phyloP scores from a whole-genome alignment of 352 stramenopile genomes.

The Phytophthora ramorum region DNA sequence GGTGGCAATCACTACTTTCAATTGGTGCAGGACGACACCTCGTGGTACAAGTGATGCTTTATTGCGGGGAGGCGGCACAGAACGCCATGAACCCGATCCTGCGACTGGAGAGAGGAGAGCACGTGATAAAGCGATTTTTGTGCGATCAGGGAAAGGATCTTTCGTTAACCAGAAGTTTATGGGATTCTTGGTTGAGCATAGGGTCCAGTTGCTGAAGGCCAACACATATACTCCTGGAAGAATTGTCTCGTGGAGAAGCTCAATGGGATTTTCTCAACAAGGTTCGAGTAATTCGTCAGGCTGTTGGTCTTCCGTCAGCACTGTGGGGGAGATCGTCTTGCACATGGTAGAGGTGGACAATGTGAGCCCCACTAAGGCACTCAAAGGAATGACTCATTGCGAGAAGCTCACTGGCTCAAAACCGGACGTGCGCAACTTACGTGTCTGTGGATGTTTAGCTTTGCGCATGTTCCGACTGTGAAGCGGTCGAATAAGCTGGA shows the following conservation, averaged over 20 bases:
- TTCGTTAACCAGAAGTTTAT: conserved; percentile 2
- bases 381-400: neutral
- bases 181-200: conserved; percentile 1
- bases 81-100: conserved; percentile 1
- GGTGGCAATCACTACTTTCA: neutral
- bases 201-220: neutral
- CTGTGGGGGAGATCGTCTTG: neutral
- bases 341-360: conserved; percentile 13
- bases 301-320: neutral
- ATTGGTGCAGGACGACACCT: conserved; percentile 4
- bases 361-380: conserved; percentile 8
- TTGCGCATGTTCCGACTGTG: conserved; percentile 4
- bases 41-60: neutral
- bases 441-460: conserved; percentile 5
- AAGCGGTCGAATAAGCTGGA: conserved; percentile 1
- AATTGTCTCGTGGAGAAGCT: conserved; percentile 11
- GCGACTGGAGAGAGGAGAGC: neutral
- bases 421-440: conserved; percentile 3
- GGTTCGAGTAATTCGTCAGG: conserved; percentile 6
- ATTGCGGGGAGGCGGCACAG: neutral
- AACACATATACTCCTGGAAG: conserved; percentile 9
- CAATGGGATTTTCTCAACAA: conserved; percentile 5
- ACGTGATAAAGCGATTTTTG: neutral
- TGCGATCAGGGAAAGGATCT: conserved; percentile 6
- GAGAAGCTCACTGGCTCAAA: neutral